Evolutionary conservation across 768 basidiomycete species (phyloP), one percentile per base, ranked within the genome.

Genomic region (Suillus hirtellus): DNA sequence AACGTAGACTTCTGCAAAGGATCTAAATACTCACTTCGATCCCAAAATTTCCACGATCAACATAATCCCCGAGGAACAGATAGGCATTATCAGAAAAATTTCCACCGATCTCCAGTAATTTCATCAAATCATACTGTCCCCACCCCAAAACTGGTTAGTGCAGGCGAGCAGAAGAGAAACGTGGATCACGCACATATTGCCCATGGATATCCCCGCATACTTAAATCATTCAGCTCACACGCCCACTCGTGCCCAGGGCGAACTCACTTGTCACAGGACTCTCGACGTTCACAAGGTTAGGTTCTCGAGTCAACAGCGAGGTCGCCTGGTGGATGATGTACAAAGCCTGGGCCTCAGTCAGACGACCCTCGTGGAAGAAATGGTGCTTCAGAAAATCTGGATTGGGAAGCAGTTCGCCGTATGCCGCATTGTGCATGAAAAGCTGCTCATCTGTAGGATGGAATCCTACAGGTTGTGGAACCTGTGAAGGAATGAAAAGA

Each of bases 121-220:
- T 97, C 93, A 99, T 96, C 64, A 99, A 82, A 77, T 99, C 96
- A 74, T 95, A 99, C 95, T 98, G 70, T 35, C 55, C 31, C 34
- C 31, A 14, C 40, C 63, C 34, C 62, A 31, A 43, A 58, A 58
- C 56, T 40, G 9, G 35, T 58, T 58, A 49, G 63, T 50, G 17
- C 37, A 38, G 3, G 34, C n/a, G 12, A 9, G 62, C 47, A 35
- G 37, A 14, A 63, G 35, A 37, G 50, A 9, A 37, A 4, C 6
- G 63, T 68, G 59, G 31, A 37, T 47, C 75, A 73, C 80, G 74
- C 70, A 96, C 95, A 76, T 94, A 98, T 90, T 98, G 96, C 11
- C 96, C 96, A 70, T 98, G 96, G 53, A 98, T 95, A 80, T 98
- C 96, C 24, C 96, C 96, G 72, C 95, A 96, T 67, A 98, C 95